Conservation (phyloP, 306 rosid genomes). For the Castanea sativa region DNA sequence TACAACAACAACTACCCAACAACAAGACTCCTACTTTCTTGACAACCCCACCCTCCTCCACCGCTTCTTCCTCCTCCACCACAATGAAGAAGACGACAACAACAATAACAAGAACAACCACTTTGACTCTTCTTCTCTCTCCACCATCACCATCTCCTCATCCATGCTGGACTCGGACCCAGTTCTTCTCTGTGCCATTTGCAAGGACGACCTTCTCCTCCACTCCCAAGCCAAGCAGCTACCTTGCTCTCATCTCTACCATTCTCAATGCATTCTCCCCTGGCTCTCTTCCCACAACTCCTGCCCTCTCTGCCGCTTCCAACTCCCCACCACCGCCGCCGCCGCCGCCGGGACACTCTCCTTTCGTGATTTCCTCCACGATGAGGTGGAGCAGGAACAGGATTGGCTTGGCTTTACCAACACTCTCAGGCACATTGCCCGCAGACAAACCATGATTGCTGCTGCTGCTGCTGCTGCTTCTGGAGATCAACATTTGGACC, state of each 20-base stretch:
- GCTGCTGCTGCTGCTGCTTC: background rate
- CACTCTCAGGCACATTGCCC: constrained; percentile 60
- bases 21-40: constrained; percentile 33
- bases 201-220: constrained; percentile 51
- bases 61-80: constrained; percentile 42
- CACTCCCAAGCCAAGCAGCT: constrained; percentile 58
- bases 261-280: constrained; percentile 74
- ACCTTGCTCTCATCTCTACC: constrained; percentile 76
- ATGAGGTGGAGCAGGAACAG: constrained; percentile 30
- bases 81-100: constrained; percentile 7
- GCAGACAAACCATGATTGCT: constrained; percentile 35
- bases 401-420: constrained; percentile 55
- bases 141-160: constrained; percentile 33
- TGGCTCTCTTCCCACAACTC: constrained; percentile 68
- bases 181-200: constrained; percentile 57
- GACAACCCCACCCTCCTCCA: constrained; percentile 37
- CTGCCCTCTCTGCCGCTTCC: constrained; percentile 79
- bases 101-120: background rate
- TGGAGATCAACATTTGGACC: too few species aligned
- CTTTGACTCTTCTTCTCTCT: constrained; percentile 23
- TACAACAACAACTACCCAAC: constrained; percentile 18
- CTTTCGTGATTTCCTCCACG: too few species aligned
- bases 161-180: constrained; percentile 43
- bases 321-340: constrained; percentile 11
- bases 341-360: too few species aligned